Evolutionary conservation across 768 basidiomycete species (phyloP), one percentile per base, ranked within the genome.

Genomic region (Lentinula sp.): DNA sequence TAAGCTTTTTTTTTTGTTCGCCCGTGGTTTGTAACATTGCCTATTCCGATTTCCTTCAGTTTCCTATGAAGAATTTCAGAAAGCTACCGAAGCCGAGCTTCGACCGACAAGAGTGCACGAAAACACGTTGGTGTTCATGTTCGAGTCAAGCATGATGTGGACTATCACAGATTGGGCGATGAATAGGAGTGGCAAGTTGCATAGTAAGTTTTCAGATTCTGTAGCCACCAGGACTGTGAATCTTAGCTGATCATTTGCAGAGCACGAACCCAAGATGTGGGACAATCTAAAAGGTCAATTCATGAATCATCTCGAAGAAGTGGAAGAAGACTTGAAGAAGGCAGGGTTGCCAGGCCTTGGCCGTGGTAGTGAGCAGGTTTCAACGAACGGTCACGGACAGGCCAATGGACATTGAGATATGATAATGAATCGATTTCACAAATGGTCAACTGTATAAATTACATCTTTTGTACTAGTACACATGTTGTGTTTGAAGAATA

Each of bases 181-280:
- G 74, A 78, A 84, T 52, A 71, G 80, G 35, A 78, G 80, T 18
- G 84, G 83, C 15, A 84, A 82, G 61, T 73, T 85, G 10, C 84
- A 87, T 63, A 78, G 84, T 84, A 62, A 49, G 78, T 69, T 16
- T 21, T 8, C 5, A 0, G 3, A 62, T 21, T 13, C 49, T 34
- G 10, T 31, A n/a, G 9, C 49, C 60, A 13, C 6, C 23, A 9
- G 4, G 18, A 15, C 5, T 37, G 16, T 37, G 16, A n/a, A 15
- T 7, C 16, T 40, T 11, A 62, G 34, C 9, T 28, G 5, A 28
- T 21, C 0, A 57, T 2, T 43, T 40, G 3, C 52, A 84, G 84
- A 80, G 67, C 84, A 84, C 68, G 84, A 85, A 64, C 84, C 84
- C 16, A 79, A 77, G 71, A 86, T 86, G 84, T 88, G 84, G 85